Conservation (phyloP, 345 rosid species). For the Moringa oleifera region DNA sequence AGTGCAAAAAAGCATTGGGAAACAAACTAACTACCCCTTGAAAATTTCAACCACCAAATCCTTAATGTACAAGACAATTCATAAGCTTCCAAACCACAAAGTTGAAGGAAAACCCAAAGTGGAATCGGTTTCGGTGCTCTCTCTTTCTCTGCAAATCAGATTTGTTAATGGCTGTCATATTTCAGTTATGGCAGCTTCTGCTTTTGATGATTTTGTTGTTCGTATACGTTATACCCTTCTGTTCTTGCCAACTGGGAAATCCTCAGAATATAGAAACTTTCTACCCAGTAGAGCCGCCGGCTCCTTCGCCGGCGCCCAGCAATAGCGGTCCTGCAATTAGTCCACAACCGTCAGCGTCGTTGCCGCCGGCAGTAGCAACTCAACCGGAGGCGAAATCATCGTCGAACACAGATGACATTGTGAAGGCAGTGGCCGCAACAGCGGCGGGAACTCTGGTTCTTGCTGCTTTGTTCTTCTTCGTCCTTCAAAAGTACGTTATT, state of each 20-base stretch:
- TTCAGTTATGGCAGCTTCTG: constrained; percentile 31
- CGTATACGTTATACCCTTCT: constrained; percentile 20
- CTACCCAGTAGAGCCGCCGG: constrained; percentile 29
- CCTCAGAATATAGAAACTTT: constrained; percentile 62
- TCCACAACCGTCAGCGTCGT: background rate
- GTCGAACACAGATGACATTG: constrained; percentile 21
- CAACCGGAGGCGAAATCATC: constrained; percentile 11
- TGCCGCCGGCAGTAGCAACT: constrained; percentile 9
- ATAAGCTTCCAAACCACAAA: background rate
- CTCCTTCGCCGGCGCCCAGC: constrained; percentile 19
- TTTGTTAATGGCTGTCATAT: constrained; percentile 31
- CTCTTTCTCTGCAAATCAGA: constrained; percentile 14
- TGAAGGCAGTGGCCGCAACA: constrained; percentile 55
- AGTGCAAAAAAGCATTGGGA: constrained; percentile 3
- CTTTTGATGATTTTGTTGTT: background rate
- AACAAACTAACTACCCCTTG: constrained; percentile 32
- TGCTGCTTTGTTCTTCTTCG: constrained; percentile 46
- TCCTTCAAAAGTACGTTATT: constrained; percentile 28
- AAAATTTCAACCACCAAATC: constrained; percentile 29
- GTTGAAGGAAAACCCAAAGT: background rate
- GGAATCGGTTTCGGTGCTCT: background rate
- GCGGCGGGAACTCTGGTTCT: constrained; percentile 55
- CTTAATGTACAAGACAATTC: constrained; percentile 13
- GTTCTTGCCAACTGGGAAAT: constrained; percentile 31
- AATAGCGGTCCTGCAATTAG: background rate